Conservation (phyloP, 2,329 filamentous ascomycete species). For the Nemania diffusa region DNA sequence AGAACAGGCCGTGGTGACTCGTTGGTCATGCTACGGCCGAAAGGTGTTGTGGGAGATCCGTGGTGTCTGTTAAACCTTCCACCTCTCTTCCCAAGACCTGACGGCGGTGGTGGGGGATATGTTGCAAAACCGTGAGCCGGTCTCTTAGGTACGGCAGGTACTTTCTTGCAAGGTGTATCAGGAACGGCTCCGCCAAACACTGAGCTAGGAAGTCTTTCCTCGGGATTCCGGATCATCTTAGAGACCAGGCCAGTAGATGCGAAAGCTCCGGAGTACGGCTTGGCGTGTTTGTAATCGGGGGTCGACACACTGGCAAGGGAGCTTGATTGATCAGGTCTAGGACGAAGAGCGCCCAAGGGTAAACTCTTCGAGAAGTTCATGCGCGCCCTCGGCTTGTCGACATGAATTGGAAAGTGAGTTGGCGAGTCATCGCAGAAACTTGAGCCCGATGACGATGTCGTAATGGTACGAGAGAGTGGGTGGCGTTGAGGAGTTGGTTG, state of each 20-base stretch:
- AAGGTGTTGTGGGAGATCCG: slow-evolving; percentile 82
- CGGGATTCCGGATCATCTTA: slow-evolving; percentile 87
- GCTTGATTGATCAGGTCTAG: slow-evolving; percentile 39
- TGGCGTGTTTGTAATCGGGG: slow-evolving; percentile 80
- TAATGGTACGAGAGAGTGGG: slow-evolving; percentile 86
- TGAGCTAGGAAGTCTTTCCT: slow-evolving; percentile 69
- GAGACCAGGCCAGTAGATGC: slow-evolving; percentile 95
- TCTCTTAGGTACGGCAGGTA: slow-evolving; percentile 28
- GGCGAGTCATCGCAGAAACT: slow-evolving; percentile 77
- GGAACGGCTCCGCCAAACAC: slow-evolving; percentile 73
- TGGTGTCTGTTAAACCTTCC: slow-evolving; percentile 76
- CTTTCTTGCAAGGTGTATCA: slow-evolving; percentile 94
- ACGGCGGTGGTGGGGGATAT: slow-evolving; percentile 63
- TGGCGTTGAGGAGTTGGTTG: slow-evolving; percentile 69
- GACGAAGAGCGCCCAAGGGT: slow-evolving; percentile 56
- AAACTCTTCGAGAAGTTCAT: slow-evolving; percentile 79
- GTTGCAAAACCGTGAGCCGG: slow-evolving; percentile 75
- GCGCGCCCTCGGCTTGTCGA: slow-evolving; percentile 61
- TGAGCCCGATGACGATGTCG: slow-evolving; percentile 85
- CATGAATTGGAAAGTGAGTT: slow-evolving; percentile 68
- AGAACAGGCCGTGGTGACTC: slow-evolving; percentile 71
- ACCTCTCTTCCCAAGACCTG: slow-evolving; percentile 69
- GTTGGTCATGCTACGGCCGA: slow-evolving; percentile 68
- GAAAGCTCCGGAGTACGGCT: slow-evolving; percentile 83
- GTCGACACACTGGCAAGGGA: slow-evolving; percentile 68